These are phyloP conservation scores for Oryza officinalis DNA, from an alignment of 176 grass and related monocot species.

Conservation along the genomic window DNA sequence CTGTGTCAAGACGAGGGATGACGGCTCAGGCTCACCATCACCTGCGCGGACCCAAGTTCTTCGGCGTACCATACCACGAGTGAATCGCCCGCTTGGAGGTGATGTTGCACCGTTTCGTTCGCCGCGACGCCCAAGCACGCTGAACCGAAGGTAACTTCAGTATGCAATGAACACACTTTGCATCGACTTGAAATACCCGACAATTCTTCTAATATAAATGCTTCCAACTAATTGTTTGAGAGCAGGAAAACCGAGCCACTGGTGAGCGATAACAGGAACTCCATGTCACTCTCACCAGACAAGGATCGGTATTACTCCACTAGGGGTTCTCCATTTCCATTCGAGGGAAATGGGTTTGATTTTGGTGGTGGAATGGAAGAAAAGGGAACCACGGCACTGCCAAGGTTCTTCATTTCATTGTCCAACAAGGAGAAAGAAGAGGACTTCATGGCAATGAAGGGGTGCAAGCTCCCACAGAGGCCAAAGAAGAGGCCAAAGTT, in stretches of 20 bases:
- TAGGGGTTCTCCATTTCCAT: constrained; percentile 65
- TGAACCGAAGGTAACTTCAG: constrained; percentile 65
- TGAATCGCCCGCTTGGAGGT: constrained; percentile 50
- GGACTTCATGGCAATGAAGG: constrained; percentile 98
- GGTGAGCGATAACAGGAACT: constrained; percentile 54
- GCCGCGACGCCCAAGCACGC: constrained; percentile 49
- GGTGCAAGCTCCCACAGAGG: constrained; percentile 97
- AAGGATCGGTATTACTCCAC: constrained; percentile 95
- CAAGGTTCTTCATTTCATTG: constrained; percentile 88
- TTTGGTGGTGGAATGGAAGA: constrained; percentile 53
- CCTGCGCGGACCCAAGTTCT: constrained; percentile 36
- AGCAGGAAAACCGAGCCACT: constrained; percentile 63
- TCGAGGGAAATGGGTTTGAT: constrained; percentile 59
- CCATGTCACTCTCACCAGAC: constrained; percentile 59
- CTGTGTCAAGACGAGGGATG: constrained; percentile 62
- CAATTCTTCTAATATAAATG: not conserved
- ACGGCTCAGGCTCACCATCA: constrained; percentile 37
- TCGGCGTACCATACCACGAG: constrained; percentile 39
- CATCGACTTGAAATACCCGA: not conserved
- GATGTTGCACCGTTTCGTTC: constrained; percentile 42
- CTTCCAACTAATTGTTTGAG: not conserved
- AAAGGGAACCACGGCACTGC: constrained; percentile 50
- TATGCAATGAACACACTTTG: not conserved
- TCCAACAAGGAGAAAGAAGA: constrained; percentile 99
- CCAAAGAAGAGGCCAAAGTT: constrained; percentile 97